These are phyloP conservation scores for Cyclaneusma minus DNA, from an alignment of 2,329 filamentous ascomycete genomes.

Conservation along the genomic window DNA sequence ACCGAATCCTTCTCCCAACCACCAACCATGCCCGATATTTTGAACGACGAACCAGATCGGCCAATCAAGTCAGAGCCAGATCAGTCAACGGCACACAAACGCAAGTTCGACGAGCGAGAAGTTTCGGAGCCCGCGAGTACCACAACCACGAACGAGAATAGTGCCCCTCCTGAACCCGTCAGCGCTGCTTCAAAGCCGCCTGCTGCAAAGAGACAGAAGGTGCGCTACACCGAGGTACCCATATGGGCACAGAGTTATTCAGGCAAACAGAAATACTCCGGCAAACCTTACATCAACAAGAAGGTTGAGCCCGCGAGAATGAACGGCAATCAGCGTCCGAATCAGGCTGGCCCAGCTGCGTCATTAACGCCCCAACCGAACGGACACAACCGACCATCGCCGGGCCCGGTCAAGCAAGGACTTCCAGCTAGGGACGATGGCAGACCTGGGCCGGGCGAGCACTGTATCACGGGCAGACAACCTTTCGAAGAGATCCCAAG, in stretches of 20 bases:
- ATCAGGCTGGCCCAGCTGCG: constrained; percentile 3
- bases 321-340: constrained; percentile 12
- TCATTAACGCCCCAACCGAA: constrained; percentile 3
- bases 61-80: too few relatives aligned
- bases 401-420: constrained; percentile 6
- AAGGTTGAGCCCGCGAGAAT: constrained; percentile 7
- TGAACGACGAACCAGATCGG: too few relatives aligned
- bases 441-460: constrained; percentile 42
- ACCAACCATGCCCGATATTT: too few relatives aligned
- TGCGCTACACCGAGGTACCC: constrained; percentile 34
- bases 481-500: constrained; percentile 64
- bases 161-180: too few relatives aligned
- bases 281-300: constrained; percentile 5
- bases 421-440: background rate
- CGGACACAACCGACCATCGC: constrained; percentile 10
- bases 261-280: constrained; percentile 3
- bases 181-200: constrained; percentile 21
- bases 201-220: constrained; percentile 30
- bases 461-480: constrained; percentile 51
- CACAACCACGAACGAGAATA: too few relatives aligned
- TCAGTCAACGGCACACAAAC: too few relatives aligned
- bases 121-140: too few relatives aligned
- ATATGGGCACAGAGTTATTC: constrained; percentile 24
- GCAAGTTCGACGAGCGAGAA: background rate
- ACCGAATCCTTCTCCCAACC: too few relatives aligned